phyloP scores from a whole-genome alignment of 2,329 filamentous ascomycete species.

The Aspergillus vadensis region DNA sequence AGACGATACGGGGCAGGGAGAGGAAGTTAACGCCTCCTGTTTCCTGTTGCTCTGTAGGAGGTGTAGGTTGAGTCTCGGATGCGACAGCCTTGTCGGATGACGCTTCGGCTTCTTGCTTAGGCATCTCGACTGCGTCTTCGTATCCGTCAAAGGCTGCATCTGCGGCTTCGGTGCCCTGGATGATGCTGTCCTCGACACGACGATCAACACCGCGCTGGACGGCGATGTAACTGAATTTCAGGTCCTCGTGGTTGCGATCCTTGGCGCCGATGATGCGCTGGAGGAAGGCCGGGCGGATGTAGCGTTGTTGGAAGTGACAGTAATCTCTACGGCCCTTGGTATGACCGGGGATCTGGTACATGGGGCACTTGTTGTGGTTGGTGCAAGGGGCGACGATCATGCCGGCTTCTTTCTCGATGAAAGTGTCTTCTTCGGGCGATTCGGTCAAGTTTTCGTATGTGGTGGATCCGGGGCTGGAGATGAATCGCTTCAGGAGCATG shows the following conservation, averaged over 20 bases:
- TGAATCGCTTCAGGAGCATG: slow-evolving; percentile 73
- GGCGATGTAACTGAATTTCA: slow-evolving; percentile 86
- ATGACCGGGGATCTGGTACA: slow-evolving; percentile 75
- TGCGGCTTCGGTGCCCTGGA: slow-evolving; percentile 61
- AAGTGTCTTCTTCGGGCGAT: slow-evolving; percentile 27
- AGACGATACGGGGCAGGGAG: slow-evolving; percentile 74
- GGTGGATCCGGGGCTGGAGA: slow-evolving; percentile 60
- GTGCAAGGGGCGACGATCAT: slow-evolving; percentile 74
- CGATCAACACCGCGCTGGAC: slow-evolving; percentile 74
- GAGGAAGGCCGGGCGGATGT: slow-evolving; percentile 78
- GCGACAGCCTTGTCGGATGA: slow-evolving; percentile 8
- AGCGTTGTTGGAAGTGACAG: slow-evolving; percentile 89
- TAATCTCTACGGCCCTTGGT: slow-evolving; percentile 79
- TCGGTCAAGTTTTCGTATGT: slow-evolving; percentile 43
- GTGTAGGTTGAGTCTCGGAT: slow-evolving; percentile 4
- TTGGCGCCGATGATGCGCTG: slow-evolving; percentile 69
- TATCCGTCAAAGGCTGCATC: slow-evolving; percentile 73
- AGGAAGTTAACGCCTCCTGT: slow-evolving; percentile 54
- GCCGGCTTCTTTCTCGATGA: slow-evolving; percentile 55
- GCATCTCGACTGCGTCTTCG: slow-evolving; percentile 51
- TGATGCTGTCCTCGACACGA: slow-evolving; percentile 44
- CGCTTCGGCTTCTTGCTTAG: slow-evolving; percentile 17
- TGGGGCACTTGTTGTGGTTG: slow-evolving; percentile 83
- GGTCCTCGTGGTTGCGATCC: slow-evolving; percentile 82
- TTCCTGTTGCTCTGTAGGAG: slow-evolving; percentile 4